Percentiles rank a stretch among this genome's conserved stretches.
phyloP scores from a whole-genome alignment of 2,329 filamentous ascomycete species.

The Stagonosporopsis cucurbitacearum region DNA sequence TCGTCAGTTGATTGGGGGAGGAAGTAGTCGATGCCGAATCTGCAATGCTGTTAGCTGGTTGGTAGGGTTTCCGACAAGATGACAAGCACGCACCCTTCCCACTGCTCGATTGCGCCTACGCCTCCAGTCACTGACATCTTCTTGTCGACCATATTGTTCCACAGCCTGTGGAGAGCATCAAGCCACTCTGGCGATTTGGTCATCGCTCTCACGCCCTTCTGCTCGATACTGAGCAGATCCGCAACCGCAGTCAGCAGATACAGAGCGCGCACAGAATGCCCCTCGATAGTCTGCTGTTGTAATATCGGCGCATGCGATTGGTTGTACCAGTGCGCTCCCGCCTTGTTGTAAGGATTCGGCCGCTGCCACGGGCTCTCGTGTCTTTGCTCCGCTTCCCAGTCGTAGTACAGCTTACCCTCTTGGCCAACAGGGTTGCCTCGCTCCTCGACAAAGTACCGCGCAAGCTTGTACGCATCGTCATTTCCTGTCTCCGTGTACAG shows the following conservation, averaged over 20 bases:
- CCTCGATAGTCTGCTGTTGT: slow-evolving; percentile 62
- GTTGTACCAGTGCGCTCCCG: slow-evolving; percentile 57
- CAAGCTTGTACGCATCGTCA: slow-evolving; percentile 54
- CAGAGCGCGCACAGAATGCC: slow-evolving; percentile 66
- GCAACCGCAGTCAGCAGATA: slow-evolving; percentile 66
- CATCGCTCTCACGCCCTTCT: slow-evolving; percentile 38
- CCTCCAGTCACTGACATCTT: slow-evolving; percentile 70
- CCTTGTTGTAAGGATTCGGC: slow-evolving; percentile 57
- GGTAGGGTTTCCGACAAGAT: neutral
- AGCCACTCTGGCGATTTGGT: slow-evolving; percentile 8
- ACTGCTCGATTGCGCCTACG: slow-evolving; percentile 64
- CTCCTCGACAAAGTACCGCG: slow-evolving; percentile 64
- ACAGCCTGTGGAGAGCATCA: slow-evolving; percentile 57
- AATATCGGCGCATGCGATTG: slow-evolving; percentile 64
- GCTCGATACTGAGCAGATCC: slow-evolving; percentile 52
- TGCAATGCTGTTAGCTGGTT: neutral
- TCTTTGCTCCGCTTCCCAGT: slow-evolving; percentile 60
- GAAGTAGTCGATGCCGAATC: slow-evolving; percentile 65
- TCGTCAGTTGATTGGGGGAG: slow-evolving; percentile 65
- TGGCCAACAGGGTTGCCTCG: slow-evolving; percentile 61
- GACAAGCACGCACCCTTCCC: slow-evolving; percentile 52
- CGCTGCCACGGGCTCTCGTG: slow-evolving; percentile 58
- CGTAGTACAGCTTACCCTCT: slow-evolving; percentile 61
- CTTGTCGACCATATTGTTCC: slow-evolving; percentile 65
- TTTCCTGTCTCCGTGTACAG: slow-evolving; percentile 53